phyloP scores from a whole-genome alignment of 768 basidiomycete species.

The Solioccasus polychromus region DNA sequence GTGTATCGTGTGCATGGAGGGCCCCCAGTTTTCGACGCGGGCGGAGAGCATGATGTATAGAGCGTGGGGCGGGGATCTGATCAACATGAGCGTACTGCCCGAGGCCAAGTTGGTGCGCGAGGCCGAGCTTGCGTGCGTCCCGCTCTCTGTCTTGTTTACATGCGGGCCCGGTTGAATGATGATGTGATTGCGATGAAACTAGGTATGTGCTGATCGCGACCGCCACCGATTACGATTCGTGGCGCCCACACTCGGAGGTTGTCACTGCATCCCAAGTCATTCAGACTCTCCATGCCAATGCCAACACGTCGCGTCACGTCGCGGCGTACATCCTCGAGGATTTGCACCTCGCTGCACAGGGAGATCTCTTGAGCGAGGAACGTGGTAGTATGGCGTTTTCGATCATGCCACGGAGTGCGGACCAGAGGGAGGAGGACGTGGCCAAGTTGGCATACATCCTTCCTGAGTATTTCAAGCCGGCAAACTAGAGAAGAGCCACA shows the following conservation, averaged over 20 bases:
- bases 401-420: constrained; percentile 69
- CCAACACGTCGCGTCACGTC: constrained; percentile 78
- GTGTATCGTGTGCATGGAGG: constrained; percentile 95
- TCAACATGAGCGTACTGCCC: constrained; percentile 96
- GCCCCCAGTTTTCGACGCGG: constrained; percentile 96
- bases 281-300: constrained; percentile 84
- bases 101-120: constrained; percentile 97
- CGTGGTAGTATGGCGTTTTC: constrained; percentile 81
- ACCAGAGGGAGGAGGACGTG: constrained; percentile 56
- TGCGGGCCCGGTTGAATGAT: too few relatives aligned
- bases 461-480: constrained; percentile 62
- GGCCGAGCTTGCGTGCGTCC: constrained; percentile 78
- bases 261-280: constrained; percentile 92
- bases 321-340: constrained; percentile 68
- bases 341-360: constrained; percentile 57
- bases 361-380: constrained; percentile 62
- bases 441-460: constrained; percentile 73
- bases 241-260: constrained; percentile 74
- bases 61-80: constrained; percentile 87
- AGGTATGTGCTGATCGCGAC: constrained; percentile 93
- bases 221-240: constrained; percentile 94
- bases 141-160: not conserved
- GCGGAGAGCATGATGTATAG: constrained; percentile 96
- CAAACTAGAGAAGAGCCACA: constrained; percentile 3
- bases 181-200: not conserved